phyloP scores from a whole-genome alignment of 140 eudicot genomes.

The Ambrosia hybrid region DNA sequence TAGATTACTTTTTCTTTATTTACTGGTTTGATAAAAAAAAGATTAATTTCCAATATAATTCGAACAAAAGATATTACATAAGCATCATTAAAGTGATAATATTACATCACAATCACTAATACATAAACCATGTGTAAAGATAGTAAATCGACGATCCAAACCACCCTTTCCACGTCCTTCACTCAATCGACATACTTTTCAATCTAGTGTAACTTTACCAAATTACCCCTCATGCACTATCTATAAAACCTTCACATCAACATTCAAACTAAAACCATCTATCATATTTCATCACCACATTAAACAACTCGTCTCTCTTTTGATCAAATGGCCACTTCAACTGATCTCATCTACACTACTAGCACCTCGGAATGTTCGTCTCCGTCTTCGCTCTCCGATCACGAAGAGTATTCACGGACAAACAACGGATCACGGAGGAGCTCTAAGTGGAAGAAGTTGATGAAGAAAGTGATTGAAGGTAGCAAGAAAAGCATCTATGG shows the following conservation, averaged over 20 bases:
- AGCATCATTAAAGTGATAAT: no score
- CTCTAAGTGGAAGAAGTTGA: constrained; percentile 41
- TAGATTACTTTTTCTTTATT: no score
- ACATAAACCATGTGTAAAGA: background rate
- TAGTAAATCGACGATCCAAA: constrained; percentile 5
- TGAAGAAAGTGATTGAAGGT: constrained; percentile 46
- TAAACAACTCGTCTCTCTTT: background rate
- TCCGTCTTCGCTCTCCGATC: constrained; percentile 48
- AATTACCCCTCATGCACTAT: constrained; percentile 8
- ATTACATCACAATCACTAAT: no score
- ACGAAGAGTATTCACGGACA: constrained; percentile 45
- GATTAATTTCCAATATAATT: no score
- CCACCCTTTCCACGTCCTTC: constrained; percentile 12
- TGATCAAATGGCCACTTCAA: background rate
- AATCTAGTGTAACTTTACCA: background rate
- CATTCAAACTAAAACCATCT: background rate
- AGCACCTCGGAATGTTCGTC: constrained; percentile 46
- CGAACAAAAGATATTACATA: no score
- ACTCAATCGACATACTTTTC: background rate
- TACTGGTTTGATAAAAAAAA: no score
- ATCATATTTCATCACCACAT: background rate
- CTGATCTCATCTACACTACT: background rate
- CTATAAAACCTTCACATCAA: constrained; percentile 10
- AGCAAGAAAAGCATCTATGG: constrained; percentile 47
- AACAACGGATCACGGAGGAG: background rate